These are phyloP conservation scores for Xylaria sp. DNA, from an alignment of 2,329 filamentous ascomycete genomes.

Conservation along the genomic window DNA sequence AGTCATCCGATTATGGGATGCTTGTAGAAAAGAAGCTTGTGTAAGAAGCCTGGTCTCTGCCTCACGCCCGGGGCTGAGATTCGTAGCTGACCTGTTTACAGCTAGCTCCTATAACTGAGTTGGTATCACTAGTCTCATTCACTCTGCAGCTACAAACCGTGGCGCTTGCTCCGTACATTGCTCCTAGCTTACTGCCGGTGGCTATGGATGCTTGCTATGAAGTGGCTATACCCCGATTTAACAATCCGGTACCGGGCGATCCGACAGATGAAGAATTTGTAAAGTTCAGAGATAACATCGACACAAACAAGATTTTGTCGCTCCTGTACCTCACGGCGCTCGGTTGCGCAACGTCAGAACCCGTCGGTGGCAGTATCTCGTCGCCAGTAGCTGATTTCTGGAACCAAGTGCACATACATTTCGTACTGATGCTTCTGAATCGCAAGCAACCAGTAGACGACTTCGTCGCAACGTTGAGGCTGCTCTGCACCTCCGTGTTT, in stretches of 20 bases:
- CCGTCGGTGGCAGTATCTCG: constrained; percentile 39
- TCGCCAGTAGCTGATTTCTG: constrained; percentile 67
- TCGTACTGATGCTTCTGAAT: constrained; percentile 74
- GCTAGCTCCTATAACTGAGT: constrained; percentile 71
- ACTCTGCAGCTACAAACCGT: constrained; percentile 71
- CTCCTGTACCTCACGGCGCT: constrained; percentile 73
- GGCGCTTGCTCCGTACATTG: constrained; percentile 68
- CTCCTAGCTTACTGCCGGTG: constrained; percentile 66
- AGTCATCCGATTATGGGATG: constrained; percentile 74
- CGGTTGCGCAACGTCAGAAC: constrained; percentile 62
- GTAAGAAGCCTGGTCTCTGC: constrained; percentile 44
- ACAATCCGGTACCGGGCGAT: constrained; percentile 60
- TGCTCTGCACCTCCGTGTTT: constrained; percentile 75
- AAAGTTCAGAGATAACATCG: constrained; percentile 65
- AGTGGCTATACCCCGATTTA: constrained; percentile 67
- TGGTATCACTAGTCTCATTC: constrained; percentile 73
- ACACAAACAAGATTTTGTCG: constrained; percentile 71
- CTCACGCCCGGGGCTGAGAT: neutral
- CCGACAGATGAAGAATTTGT: constrained; percentile 57
- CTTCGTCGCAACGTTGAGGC: constrained; percentile 71
- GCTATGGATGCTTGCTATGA: constrained; percentile 70
- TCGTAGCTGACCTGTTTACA: constrained; percentile 47
- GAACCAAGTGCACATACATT: constrained; percentile 73
- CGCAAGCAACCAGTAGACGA: constrained; percentile 73
- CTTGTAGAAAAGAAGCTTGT: constrained; percentile 70